phyloP scores from a whole-genome alignment of 495 filamentous ascomycete genomes.

The Penicillium turbatum region DNA sequence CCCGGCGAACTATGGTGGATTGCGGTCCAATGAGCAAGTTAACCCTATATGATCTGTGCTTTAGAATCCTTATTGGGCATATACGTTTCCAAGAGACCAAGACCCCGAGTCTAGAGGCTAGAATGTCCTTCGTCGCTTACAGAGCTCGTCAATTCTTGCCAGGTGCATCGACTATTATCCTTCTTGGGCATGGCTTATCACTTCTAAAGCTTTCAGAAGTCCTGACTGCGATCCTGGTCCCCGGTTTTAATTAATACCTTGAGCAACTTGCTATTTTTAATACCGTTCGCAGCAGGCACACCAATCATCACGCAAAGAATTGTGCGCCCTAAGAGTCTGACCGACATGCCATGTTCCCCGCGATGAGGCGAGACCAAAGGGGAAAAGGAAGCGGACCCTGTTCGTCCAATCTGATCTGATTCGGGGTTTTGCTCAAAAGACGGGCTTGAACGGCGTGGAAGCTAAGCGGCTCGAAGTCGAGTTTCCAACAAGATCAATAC shows the following conservation, averaged over 20 bases:
- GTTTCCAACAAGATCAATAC: not conserved
- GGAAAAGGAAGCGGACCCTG: not conserved
- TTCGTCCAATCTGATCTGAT: not conserved
- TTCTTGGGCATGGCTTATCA: not conserved
- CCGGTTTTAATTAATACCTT: not conserved
- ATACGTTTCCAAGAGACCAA: not conserved
- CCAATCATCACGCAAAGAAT: slow-evolving; percentile 1
- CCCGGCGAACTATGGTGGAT: slow-evolving; percentile 8
- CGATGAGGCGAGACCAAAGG: slow-evolving; percentile 1
- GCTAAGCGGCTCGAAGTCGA: not conserved
- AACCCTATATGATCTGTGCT: slow-evolving; percentile 14
- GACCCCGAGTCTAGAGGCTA: not conserved
- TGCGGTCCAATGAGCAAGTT: slow-evolving; percentile 18
- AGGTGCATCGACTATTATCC: not conserved
- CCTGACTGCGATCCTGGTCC: not conserved
- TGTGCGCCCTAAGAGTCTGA: not conserved
- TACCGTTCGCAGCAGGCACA: slow-evolving; percentile 3
- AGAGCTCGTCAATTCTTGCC: slow-evolving; percentile 4
- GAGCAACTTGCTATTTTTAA: slow-evolving; percentile 3
- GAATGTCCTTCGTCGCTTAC: not conserved
- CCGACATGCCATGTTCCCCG: slow-evolving; percentile 4
- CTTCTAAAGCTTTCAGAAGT: not conserved
- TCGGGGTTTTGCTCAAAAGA: not conserved
- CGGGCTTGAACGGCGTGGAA: not conserved
- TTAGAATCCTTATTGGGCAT: not conserved